A percentile compares a stretch with the other conserved stretches of the same genome.
Evolutionary conservation across 768 basidiomycete genomes (phyloP).

Genomic region (Suillus brevipes): DNA sequence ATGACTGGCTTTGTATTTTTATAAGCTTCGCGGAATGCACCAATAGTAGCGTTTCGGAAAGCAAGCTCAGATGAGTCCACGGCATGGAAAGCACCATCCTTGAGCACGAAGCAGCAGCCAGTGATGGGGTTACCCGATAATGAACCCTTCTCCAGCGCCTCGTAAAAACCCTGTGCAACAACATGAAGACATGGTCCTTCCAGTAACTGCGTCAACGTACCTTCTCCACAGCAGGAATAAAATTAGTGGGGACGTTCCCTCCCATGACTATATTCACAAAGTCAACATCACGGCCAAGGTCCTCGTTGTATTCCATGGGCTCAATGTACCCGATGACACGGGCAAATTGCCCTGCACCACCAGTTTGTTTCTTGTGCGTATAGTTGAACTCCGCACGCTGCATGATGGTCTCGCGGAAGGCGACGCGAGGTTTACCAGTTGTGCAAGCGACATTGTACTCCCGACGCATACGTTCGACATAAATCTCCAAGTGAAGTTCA

Average conservation of each 20-base stretch:
- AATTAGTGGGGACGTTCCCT: conserved; percentile 87
- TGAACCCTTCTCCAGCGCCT: conserved; percentile 89
- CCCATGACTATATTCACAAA: conserved; percentile 92
- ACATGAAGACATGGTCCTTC: neutral
- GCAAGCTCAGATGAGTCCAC: conserved; percentile 98
- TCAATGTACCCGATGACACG: conserved; percentile 90
- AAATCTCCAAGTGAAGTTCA: conserved; percentile 97
- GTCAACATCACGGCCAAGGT: conserved; percentile 78
- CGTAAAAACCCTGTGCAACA: conserved; percentile 78
- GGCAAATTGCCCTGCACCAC: conserved; percentile 96
- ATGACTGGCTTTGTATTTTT: conserved; percentile 74
- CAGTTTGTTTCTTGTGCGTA: conserved; percentile 97
- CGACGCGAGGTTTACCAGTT: conserved; percentile 95
- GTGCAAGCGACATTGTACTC: conserved; percentile 94
- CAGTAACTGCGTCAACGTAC: conserved; percentile 38
- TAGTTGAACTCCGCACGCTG: conserved; percentile 80
- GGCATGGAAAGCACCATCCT: conserved; percentile 89
- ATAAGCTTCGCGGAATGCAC: conserved; percentile 92
- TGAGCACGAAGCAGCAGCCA: conserved; percentile 82
- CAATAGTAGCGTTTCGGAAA: conserved; percentile 87
- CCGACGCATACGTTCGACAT: conserved; percentile 97
- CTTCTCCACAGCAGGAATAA: conserved; percentile 94
- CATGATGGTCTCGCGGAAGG: conserved; percentile 94
- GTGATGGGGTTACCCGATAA: conserved; percentile 86
- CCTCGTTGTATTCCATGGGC: conserved; percentile 73